Evolutionary conservation across 495 filamentous ascomycete species (phyloP).

Genomic region (Aspergillus haitiensis): DNA sequence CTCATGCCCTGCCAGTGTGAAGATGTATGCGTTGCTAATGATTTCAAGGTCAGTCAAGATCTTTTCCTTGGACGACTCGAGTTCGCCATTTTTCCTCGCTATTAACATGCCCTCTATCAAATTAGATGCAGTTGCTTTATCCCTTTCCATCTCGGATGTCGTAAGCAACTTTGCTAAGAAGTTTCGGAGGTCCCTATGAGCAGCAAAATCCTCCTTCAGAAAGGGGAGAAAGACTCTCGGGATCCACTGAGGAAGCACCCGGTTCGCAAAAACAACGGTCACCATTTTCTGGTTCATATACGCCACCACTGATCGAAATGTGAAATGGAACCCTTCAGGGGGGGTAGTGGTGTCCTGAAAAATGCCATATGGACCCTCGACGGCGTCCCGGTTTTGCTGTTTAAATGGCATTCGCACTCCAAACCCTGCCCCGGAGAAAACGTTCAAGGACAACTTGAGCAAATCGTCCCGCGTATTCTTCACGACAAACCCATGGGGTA

Average conservation of each 20-base stretch:
- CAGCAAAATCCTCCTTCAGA: slow-evolving; percentile 20
- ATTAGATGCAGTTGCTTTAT: slow-evolving; percentile 13
- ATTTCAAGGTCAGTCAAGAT: slow-evolving; percentile 41
- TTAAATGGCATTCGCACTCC: slow-evolving; percentile 34
- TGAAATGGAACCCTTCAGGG: slow-evolving; percentile 23
- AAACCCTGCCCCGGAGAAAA: slow-evolving; percentile 46
- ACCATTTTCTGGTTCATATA: slow-evolving; percentile 22
- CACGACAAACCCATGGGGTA: background rate
- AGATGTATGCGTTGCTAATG: slow-evolving; percentile 50
- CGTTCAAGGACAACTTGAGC: slow-evolving; percentile 45
- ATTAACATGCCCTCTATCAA: slow-evolving; percentile 30
- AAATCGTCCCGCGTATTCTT: slow-evolving; percentile 34
- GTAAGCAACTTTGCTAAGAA: slow-evolving; percentile 22
- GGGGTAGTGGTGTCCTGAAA: slow-evolving; percentile 24
- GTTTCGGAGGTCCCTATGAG: slow-evolving; percentile 19
- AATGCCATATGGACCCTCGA: slow-evolving; percentile 8
- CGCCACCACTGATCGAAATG: slow-evolving; percentile 22
- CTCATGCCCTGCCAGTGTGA: slow-evolving; percentile 54
- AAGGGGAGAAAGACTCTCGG: slow-evolving; percentile 22
- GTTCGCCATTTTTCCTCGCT: slow-evolving; percentile 6
- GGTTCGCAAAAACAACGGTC: slow-evolving; percentile 17
- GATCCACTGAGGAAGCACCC: slow-evolving; percentile 23
- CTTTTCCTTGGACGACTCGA: slow-evolving; percentile 15
- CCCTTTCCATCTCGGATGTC: slow-evolving; percentile 1
- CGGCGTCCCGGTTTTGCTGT: background rate